Evolutionary conservation across 2,329 filamentous ascomycete genomes (phyloP), one percentile per base, ranked within the genome.

Genomic region (Penicillium sp.): DNA sequence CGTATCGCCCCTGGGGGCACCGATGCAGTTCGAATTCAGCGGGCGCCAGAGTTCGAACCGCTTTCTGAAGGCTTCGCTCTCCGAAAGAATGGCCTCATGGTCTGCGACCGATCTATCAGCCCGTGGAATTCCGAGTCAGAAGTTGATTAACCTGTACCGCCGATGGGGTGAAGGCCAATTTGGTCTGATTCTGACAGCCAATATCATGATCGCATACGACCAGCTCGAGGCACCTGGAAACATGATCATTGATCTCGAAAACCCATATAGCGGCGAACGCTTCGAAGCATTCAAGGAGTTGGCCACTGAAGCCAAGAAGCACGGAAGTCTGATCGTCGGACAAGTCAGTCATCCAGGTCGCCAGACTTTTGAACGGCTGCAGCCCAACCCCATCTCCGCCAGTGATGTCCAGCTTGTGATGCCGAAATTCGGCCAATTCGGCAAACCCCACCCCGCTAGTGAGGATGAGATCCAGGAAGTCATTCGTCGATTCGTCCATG

Each of bases 1-100:
- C 54, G 68, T 73, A 0, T 69, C 73, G 1, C 72, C 77, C 1
- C 67, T 84, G 16, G 78, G 69, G 11, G 60, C 75, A 60, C 79
- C 81, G 9, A 71, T 84, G 44, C 67, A 72, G 16, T 82, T 81
- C 57, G 68, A 72, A 24, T 82, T 83, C 68, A 81, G 80, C 40
- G 77, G 79, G 48, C 78, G 75, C 53, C 81, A 78, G 1, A 85
- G 85, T 1, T 80, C 79, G 40, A 89, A 88, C 66, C 77, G 85
- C n/a, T 85, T 88, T 63, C 69, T 88, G 59, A 89, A 89, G 69
- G 84, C 77, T 5, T 82, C 87, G 40, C 88, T 89, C 86, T 83
- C 82, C 2, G 87, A 89, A 67, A 75, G 80, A 7, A 72, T 88
- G 13, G 82, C 84, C 0, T 83, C 80, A 5, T 89, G 83, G 83